These are phyloP conservation scores for Cystoderma amianthinum DNA, from an alignment of 768 basidiomycete genomes.

Conservation along the genomic window DNA sequence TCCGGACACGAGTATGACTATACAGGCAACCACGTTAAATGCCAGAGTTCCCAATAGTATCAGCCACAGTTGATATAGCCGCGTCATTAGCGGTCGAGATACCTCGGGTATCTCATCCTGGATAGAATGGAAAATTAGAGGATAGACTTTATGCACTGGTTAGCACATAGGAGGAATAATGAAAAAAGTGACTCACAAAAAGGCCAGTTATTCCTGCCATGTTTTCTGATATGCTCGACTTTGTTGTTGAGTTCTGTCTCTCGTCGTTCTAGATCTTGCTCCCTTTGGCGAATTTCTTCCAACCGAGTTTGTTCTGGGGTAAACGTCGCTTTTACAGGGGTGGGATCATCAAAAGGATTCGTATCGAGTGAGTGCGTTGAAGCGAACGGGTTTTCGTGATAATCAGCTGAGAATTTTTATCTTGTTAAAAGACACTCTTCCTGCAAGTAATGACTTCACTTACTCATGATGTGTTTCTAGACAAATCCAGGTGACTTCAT, in stretches of 20 bases:
- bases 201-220: constrained; percentile 93
- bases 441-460: no score
- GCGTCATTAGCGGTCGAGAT: constrained; percentile 72
- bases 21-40: constrained; percentile 87
- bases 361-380: constrained; percentile 79
- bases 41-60: constrained; percentile 76
- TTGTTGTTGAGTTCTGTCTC: constrained; percentile 69
- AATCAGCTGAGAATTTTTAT: constrained; percentile 24
- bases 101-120: constrained; percentile 82
- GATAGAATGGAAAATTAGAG: constrained; percentile 93
- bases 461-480: constrained; percentile 27
- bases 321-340: constrained; percentile 24
- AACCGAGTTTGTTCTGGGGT: constrained; percentile 32
- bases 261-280: constrained; percentile 74
- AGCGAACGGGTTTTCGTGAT: constrained; percentile 74
- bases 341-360: constrained; percentile 88
- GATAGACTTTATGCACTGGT: constrained; percentile 60
- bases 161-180: constrained; percentile 10
- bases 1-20: constrained; percentile 78
- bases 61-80: constrained; percentile 92
- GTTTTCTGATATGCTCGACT: constrained; percentile 59
- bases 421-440: no score
- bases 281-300: constrained; percentile 70
- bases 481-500: not conserved
- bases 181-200: constrained; percentile 41